Evolutionary conservation across 1,284 basidiomycete genomes (phyloP), one percentile per base, ranked within the genome.

Genomic region (Coniophora puteana): DNA sequence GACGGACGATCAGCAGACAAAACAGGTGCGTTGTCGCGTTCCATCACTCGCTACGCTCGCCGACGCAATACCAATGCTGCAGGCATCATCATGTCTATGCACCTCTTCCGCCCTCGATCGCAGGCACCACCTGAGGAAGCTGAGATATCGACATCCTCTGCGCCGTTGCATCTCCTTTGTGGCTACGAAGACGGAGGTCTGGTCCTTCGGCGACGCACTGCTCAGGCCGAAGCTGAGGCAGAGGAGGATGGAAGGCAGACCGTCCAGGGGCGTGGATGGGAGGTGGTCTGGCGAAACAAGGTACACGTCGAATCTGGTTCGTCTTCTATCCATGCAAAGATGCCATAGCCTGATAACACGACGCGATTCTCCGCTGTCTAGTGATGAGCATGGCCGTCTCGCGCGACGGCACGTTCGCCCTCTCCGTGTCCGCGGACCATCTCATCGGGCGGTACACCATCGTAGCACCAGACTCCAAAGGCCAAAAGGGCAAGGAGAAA

Each of bases 71-170:
- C 17, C 14, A 20, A 25, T 21, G 17, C 24, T 16, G 22, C 57
- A 81, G 91, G 92, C 1, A 84, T 93, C 41, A 79, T 93, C 47
- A 95, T 94, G 93, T 78, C 82, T 0, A 61, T 93, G 43, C 85
- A 91, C 51, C 66, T 95, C 17, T 78, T 74, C 49, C 55, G 62
- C 29, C 50, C 56, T n/a, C 33, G 48, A 4, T 49, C 47, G 24
- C 55, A 49, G 24, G 52, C 56, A 3, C 49, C 66, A 13, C n/a
- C n/a, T n/a, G n/a, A n/a, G n/a, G n/a, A n/a, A n/a, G n/a, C n/a
- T n/a, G n/a, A n/a, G n/a, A n/a, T n/a, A n/a, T 52, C 60, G 10
- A 59, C 69, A 1, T 59, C 59, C n/a, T 53, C 51, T 7, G 54
- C 53, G 1, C 46, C 53, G 4, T 63, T 90, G 8, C 69, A 74